Evolutionary conservation across 495 filamentous ascomycete genomes (phyloP).

Genomic region (Sphaerosporella brunnea): DNA sequence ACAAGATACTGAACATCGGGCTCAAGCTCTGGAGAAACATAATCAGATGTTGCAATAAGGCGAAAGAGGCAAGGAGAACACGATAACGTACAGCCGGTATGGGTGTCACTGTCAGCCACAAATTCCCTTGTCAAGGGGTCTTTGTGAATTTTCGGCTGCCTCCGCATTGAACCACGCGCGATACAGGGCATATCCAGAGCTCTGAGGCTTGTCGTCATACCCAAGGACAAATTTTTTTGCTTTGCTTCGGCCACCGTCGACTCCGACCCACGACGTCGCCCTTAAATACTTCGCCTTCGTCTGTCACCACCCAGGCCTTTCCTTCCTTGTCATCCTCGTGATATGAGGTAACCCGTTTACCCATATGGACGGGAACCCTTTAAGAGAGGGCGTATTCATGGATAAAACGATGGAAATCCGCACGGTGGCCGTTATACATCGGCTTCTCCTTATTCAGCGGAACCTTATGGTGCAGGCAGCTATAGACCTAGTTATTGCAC

Average conservation of each 20-base stretch:
- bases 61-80: conserved; percentile 9
- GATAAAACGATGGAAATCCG: conserved; percentile 43
- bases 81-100: conserved; percentile 32
- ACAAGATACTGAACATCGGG: conserved; percentile 48
- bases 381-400: conserved; percentile 38
- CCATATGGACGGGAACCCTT: conserved; percentile 40
- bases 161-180: conserved; percentile 42
- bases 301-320: conserved; percentile 37
- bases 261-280: conserved; percentile 44
- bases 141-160: conserved; percentile 33
- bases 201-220: conserved; percentile 42
- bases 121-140: conserved; percentile 43
- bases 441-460: conserved; percentile 16
- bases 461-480: no score
- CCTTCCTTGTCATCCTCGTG: conserved; percentile 37
- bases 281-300: conserved; percentile 31
- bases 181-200: conserved; percentile 43
- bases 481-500: no score
- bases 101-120: conserved; percentile 46
- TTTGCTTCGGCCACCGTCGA: conserved; percentile 45
- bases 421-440: conserved; percentile 41
- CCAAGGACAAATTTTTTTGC: conserved; percentile 44
- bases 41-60: conserved; percentile 4
- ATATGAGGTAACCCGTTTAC: conserved; percentile 40
- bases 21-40: conserved; percentile 28